phyloP scores from a whole-genome alignment of 148 eudicot genomes.

The Fallopia convolvulus region DNA sequence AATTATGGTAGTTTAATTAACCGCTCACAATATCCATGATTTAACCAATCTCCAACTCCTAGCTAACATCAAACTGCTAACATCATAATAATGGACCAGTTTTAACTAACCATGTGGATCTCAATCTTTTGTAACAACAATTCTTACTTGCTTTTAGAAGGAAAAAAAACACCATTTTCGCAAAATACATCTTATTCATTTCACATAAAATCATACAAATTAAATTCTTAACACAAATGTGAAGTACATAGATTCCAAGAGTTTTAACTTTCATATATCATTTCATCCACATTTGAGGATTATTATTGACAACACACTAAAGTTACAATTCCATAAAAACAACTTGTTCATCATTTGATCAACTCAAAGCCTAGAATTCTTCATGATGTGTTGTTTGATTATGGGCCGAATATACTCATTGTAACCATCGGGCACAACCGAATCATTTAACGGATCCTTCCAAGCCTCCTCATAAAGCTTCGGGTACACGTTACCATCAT shows the following conservation, averaged over 20 bases:
- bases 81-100: no score
- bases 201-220: not conserved
- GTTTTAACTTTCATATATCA: not conserved
- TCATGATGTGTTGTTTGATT: constrained; percentile 61
- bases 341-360: not conserved
- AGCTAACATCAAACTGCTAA: no score
- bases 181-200: no score
- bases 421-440: constrained; percentile 74
- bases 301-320: not conserved
- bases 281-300: not conserved
- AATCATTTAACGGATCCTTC: constrained; percentile 80
- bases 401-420: constrained; percentile 67
- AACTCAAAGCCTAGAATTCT: constrained; percentile 38
- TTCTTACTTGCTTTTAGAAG: no score
- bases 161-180: no score
- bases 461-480: constrained; percentile 86
- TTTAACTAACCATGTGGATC: no score
- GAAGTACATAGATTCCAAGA: not conserved
- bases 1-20: no score
- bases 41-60: no score
- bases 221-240: not conserved
- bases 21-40: no score
- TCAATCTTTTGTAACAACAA: no score
- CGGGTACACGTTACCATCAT: constrained; percentile 89
- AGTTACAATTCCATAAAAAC: not conserved